These are phyloP conservation scores for Sporobolomyces roseus DNA, from an alignment of 768 basidiomycete species.

Conservation along the genomic window DNA sequence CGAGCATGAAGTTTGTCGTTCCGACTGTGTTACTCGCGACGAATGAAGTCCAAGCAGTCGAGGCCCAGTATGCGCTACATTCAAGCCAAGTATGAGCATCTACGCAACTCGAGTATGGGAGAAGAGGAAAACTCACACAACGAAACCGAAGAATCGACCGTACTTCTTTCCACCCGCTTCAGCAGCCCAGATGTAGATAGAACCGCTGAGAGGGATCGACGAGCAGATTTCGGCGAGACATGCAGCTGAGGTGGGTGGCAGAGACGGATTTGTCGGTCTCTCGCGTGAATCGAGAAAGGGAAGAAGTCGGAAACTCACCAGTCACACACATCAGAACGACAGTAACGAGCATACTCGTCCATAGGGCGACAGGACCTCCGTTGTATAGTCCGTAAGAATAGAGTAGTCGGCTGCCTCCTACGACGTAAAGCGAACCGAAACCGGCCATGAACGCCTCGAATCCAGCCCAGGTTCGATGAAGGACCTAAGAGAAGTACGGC, in stretches of 20 bases:
- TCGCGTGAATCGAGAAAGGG: not conserved
- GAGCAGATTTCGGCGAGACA: conserved; percentile 88
- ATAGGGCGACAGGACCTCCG: conserved; percentile 75
- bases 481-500: no score
- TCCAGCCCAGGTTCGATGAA: conserved; percentile 79
- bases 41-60: conserved; percentile 95
- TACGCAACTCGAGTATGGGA: not conserved
- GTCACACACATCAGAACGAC: conserved; percentile 84
- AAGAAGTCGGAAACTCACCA: not conserved
- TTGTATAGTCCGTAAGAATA: conserved; percentile 77
- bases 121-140: conserved; percentile 53
- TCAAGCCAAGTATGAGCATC: no score
- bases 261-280: not conserved
- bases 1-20: conserved; percentile 83
- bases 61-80: conserved; percentile 73
- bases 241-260: conserved; percentile 53
- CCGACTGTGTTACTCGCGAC: conserved; percentile 83
- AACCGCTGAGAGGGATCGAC: conserved; percentile 62
- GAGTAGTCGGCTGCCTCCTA: conserved; percentile 65
- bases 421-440: conserved; percentile 85
- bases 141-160: conserved; percentile 78
- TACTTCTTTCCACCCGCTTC: conserved; percentile 85
- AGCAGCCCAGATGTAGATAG: conserved; percentile 92
- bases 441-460: conserved; percentile 82
- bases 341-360: conserved; percentile 80